Base-by-base conservation (phyloP, 148 eudicot genomes). In the Cornus kousa region DNA sequence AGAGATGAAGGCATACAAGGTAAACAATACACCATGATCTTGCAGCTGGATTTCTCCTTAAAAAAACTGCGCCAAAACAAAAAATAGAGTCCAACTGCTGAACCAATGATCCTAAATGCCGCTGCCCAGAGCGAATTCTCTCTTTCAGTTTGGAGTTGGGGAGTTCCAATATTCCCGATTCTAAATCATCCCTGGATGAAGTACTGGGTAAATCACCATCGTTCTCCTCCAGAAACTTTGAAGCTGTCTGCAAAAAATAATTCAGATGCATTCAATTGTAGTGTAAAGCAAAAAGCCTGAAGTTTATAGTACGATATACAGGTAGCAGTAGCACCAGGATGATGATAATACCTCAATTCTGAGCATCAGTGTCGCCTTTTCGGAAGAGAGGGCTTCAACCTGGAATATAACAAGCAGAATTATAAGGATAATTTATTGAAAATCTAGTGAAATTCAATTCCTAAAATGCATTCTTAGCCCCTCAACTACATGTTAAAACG, bases 361-460 rank as follows among this genome's bases (percentile, higher is more conserved):
- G 65, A 96, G 89, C 60, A 85, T 78, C 28, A 92, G 89, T 69
- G 79, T 92, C 35, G 97, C 98, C 88, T 96, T 96, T 86, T 96
- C 98, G 6, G 99, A 96, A 70, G 99, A 90, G 72, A 96, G 90
- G 17, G 93, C 76, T 84, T 96, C 99, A 78, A 93, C 99, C 98
- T 96, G 90, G 79, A 12, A 53, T 43, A 9, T n/a, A 74, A 76
- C 43, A 68, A n/a, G 65, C 59, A 83, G 67, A 80, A 68, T 82
- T 33, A 74, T 77, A 50, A 73, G 23, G 37, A 35, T 35, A 28
- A 9, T 78, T 43, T 13, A 67, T 31, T 68, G 40, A 32, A 0
- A 68, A 71, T 23, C 55, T 4, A 40, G 22, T 32, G 37, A 40
- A 37, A 57, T 70, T 55, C 37, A 17, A 43, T 62, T 20, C 66